These are phyloP conservation scores for Drechslera avenae DNA, from an alignment of 2,329 filamentous ascomycete genomes.

Conservation along the genomic window DNA sequence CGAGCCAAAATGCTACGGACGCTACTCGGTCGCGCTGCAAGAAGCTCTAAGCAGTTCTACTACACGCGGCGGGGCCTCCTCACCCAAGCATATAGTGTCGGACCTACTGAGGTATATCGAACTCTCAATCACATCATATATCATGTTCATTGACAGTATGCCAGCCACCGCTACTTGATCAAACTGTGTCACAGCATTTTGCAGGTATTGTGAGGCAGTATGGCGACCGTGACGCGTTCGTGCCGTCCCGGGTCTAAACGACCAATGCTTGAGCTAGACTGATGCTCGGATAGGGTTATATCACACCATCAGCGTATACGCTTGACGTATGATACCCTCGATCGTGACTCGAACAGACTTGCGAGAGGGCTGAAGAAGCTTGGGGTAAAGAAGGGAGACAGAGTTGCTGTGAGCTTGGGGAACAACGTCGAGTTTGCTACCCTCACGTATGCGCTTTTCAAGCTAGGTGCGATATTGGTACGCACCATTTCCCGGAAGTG, in stretches of 20 bases:
- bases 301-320: conserved; percentile 65
- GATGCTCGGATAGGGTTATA: conserved; percentile 54
- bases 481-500: conserved; percentile 9
- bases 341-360: conserved; percentile 75
- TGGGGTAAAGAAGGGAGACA: conserved; percentile 79
- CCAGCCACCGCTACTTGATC: conserved; percentile 68
- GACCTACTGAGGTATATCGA: conserved; percentile 40
- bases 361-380: conserved; percentile 71
- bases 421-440: conserved; percentile 84
- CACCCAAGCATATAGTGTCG: conserved; percentile 40
- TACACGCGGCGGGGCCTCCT: conserved; percentile 33
- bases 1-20: conserved; percentile 36
- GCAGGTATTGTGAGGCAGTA: conserved; percentile 65
- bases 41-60: conserved; percentile 4
- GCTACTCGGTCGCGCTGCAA: conserved; percentile 27
- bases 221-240: conserved; percentile 68
- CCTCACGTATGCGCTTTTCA: conserved; percentile 84
- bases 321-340: conserved; percentile 76
- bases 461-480: conserved; percentile 87
- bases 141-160: conserved; percentile 14
- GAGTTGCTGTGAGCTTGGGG: conserved; percentile 84
- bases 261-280: conserved; percentile 5
- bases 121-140: not conserved
- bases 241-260: not conserved
- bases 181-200: conserved; percentile 77